These are phyloP conservation scores for Solanum aculeatissimum DNA, from an alignment of 305 asterid species.

Conservation along the genomic window DNA sequence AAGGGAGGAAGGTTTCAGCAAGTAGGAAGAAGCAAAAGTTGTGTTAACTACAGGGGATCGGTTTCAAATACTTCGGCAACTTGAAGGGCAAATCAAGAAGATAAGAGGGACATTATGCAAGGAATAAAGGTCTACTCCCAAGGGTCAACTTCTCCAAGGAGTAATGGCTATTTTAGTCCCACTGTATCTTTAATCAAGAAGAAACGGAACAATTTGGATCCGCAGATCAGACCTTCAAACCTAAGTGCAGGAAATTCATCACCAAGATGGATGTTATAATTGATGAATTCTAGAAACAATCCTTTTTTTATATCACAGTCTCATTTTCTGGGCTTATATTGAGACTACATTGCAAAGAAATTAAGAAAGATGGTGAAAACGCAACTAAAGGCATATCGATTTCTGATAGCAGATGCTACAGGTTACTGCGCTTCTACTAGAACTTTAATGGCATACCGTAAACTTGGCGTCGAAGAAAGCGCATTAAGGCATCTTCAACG, in stretches of 20 bases:
- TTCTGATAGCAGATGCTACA: neutral
- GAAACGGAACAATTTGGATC: conserved; percentile 60
- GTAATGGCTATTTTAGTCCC: conserved; percentile 79
- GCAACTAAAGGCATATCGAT: neutral
- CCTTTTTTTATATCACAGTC: neutral
- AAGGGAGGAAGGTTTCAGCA: conserved; percentile 39
- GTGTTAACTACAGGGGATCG: conserved; percentile 67
- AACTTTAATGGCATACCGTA: neutral
- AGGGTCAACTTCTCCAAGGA: conserved; percentile 71
- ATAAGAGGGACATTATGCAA: conserved; percentile 47
- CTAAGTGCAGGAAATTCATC: conserved; percentile 56
- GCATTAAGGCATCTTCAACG: neutral
- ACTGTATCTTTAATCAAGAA: conserved; percentile 90
- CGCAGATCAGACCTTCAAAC: conserved; percentile 28
- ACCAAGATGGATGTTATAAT: conserved; percentile 62
- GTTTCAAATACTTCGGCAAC: conserved; percentile 43
- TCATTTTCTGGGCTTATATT: neutral
- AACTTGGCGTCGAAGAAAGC: neutral
- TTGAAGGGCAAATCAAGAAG: conserved; percentile 47
- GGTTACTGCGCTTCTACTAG: neutral
- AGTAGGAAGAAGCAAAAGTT: conserved; percentile 91
- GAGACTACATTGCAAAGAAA: neutral
- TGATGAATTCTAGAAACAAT: neutral
- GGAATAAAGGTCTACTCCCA: conserved; percentile 77
- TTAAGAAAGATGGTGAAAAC: neutral